Conservation (phyloP, 1,284 basidiomycete species). For the Boletus semigastroideus region DNA sequence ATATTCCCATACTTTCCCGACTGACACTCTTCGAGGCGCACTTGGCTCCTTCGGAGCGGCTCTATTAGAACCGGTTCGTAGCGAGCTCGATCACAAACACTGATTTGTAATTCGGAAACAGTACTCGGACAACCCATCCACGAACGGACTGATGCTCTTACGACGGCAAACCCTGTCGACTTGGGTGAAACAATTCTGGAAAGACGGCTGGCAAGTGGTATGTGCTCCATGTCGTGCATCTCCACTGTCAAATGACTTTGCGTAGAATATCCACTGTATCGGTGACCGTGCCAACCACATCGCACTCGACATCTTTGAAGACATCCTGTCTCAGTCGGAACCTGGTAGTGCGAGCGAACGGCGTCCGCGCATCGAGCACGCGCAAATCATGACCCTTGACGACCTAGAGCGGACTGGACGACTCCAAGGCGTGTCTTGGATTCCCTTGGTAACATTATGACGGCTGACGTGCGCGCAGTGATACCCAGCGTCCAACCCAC, state of each 20-base stretch:
- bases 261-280: conserved; percentile 85
- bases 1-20: neutral
- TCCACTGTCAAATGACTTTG: neutral
- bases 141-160: conserved; percentile 67
- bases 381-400: conserved; percentile 75
- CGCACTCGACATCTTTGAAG: conserved; percentile 79
- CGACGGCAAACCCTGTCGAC: conserved; percentile 51
- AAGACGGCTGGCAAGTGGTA: conserved; percentile 72
- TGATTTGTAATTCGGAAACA: conserved; percentile 11
- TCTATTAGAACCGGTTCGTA: conserved; percentile 62
- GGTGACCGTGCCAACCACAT: conserved; percentile 87
- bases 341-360: conserved; percentile 42
- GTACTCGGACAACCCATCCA: conserved; percentile 77
- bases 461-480: conserved; percentile 47
- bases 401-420: conserved; percentile 71
- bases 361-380: conserved; percentile 86
- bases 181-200: conserved; percentile 64
- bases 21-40: conserved; percentile 53
- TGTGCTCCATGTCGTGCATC: conserved; percentile 25
- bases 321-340: conserved; percentile 33
- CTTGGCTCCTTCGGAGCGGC: conserved; percentile 92
- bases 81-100: neutral
- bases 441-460: neutral
- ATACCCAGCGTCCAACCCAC: conserved; percentile 93
- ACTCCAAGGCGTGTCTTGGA: conserved; percentile 60